Percentiles rank a stretch among this genome's conserved stretches.
Evolutionary conservation across 495 filamentous ascomycete species (phyloP).

Genomic region (Penicillium turbatum): DNA sequence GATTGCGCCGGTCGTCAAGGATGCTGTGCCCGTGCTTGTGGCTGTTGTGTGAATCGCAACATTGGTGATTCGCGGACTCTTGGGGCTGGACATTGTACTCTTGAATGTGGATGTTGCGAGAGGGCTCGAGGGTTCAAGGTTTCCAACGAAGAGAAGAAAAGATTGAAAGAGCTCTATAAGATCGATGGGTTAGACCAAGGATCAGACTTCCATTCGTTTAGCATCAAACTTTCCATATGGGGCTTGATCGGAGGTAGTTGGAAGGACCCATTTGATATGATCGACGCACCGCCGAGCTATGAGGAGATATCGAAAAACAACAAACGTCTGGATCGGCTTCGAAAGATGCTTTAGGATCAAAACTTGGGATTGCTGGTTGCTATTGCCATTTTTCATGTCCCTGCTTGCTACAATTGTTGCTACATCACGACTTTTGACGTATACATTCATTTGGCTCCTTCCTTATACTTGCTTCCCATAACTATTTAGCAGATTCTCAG

Average conservation of each 20-base stretch:
- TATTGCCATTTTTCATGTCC: too few relatives aligned
- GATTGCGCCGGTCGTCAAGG: constrained; percentile 5
- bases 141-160: neutral
- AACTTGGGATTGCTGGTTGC: too few relatives aligned
- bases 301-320: neutral
- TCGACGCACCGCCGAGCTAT: neutral
- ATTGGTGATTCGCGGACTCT: neutral
- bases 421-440: too few relatives aligned
- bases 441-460: too few relatives aligned
- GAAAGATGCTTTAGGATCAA: too few relatives aligned
- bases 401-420: too few relatives aligned
- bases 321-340: too few relatives aligned
- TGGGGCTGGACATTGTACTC: constrained; percentile 9
- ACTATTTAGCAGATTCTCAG: too few relatives aligned
- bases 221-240: neutral
- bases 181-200: too few relatives aligned
- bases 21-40: constrained; percentile 7
- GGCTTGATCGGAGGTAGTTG: neutral
- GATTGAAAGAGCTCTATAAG: neutral
- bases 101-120: constrained; percentile 8
- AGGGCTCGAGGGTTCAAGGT: neutral
- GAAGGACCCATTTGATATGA: neutral
- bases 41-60: constrained; percentile 5
- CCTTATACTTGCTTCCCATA: too few relatives aligned
- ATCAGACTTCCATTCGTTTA: too few relatives aligned